Evolutionary conservation across 345 rosid species (phyloP), one percentile per base, ranked within the genome.

Genomic region (Conringia planisiliqua): DNA sequence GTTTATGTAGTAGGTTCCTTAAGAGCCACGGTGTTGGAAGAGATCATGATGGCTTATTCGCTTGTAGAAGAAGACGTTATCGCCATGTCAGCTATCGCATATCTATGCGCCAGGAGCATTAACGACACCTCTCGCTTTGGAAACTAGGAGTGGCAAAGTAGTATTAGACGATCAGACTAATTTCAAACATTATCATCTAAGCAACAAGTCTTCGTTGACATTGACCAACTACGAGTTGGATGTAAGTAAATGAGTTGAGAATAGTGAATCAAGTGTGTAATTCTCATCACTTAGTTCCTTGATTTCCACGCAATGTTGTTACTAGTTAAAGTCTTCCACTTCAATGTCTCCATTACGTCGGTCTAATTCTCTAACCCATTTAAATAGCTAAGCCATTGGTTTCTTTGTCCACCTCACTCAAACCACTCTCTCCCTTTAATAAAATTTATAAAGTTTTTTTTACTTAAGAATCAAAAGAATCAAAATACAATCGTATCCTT

Each of bases 1-100:
- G 77, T 72, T 71, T n/a, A 71, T 68, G 22, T 78, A 71, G 47
- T 66, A 0, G 62, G 62, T 68, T 69, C 74, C 48, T 51, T 9
- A 14, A 66, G 60, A 39, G 74, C 69, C 57, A 52, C 2, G 70
- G 79, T 54, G 7, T 14, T 75, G 2, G 63, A 68, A 29, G 58
- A 51, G 32, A 69, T 62, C 48, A 62, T 68, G 57, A 76, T 42
- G 6, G n/a, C 24, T 2, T 22, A 22, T 22, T 22, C 1, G 24
- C 57, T 61, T 76, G 79, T 62, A 62, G 50, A 42, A 76, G 30
- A 76, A 76, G 17, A 43, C 38, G 24, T 6, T 63, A 27, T n/a
- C 13, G 11, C n/a, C 26, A 29, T n/a, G 27, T 17, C 56, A 30
- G 6, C n/a, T 17, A 18, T 3, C 9, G 54, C n/a, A n/a, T n/a